Evolutionary conservation across 2,329 filamentous ascomycete genomes (phyloP), one percentile per base, ranked within the genome.

Genomic region (Penicillium sp.): DNA sequence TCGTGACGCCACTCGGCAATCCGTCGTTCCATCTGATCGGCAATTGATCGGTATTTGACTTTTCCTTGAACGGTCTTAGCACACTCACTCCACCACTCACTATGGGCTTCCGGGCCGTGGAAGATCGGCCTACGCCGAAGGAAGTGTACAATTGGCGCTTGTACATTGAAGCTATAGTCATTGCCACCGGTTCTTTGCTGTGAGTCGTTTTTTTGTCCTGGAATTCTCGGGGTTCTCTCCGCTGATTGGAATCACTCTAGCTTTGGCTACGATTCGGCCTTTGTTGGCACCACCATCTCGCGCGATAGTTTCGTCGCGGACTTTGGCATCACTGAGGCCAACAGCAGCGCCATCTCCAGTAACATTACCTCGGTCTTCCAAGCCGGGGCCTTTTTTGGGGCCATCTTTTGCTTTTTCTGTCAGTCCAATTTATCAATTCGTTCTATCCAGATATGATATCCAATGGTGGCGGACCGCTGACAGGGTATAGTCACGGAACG

Each of bases 61-160:
- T 42, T 5, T 24, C 36, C 36, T 21, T 6, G 6, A 20, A 21
- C 33, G 33, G 18, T 4, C n/a, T 20, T 36, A 10, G 32, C 3
- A 8, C 12, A 21, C 13, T 4, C 21, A 40, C 13, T 39, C 10
- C 24, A 12, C 15, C 7, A n/a, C 20, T 7, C 42, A 55, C 52
- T 18, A 54, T 54, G 44, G 55, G 52, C 17, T 54, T 79, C 58
- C 74, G 75, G 44, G 78, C 52, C 29, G 37, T 43, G 29, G 80
- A 83, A 62, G 80, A 83, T 64, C 73, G 80, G 58, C 80, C 80
- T 21, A 83, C 80, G 55, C 81, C 80, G 17, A 73, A 75, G 52
- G 78, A 81, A 66, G 80, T 83, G 56, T 81, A 81, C 66, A 82
- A 81, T 55, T 78, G 75, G 75, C 71, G 75, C 3, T 66, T 82